Conservation (phyloP, 2,329 filamentous ascomycete species). For the Nannizziopsis arthrosporioides region DNA sequence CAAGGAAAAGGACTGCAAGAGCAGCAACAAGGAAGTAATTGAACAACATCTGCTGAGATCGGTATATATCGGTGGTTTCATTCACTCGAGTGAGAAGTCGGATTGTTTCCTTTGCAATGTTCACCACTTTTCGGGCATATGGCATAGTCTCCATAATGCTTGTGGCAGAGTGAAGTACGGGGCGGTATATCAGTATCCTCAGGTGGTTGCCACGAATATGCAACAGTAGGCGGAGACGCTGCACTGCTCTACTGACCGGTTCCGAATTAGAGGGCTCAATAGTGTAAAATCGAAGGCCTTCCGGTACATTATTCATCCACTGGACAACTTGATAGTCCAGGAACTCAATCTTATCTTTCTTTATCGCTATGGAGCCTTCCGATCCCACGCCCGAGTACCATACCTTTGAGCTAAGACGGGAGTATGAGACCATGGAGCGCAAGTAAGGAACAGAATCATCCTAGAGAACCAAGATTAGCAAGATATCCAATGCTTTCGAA, state of each 20-base stretch:
- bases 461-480: constrained; percentile 17
- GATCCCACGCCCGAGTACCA: constrained; percentile 69
- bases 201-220: constrained; percentile 84
- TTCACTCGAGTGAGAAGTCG: constrained; percentile 50
- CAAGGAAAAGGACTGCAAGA: constrained; percentile 52
- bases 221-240: constrained; percentile 68
- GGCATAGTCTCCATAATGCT: constrained; percentile 66
- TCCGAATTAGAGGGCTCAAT: constrained; percentile 39
- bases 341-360: constrained; percentile 62
- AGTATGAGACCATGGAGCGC: constrained; percentile 74
- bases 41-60: constrained; percentile 52
- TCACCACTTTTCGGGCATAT: constrained; percentile 58
- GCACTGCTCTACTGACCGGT: constrained; percentile 52
- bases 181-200: constrained; percentile 77
- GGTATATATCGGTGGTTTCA: constrained; percentile 52
- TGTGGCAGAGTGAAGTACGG: constrained; percentile 70
- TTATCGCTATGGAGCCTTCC: constrained; percentile 53
- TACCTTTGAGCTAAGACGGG: constrained; percentile 69
- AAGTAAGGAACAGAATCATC: constrained; percentile 53
- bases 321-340: constrained; percentile 74
- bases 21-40: constrained; percentile 57
- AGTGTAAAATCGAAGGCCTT: constrained; percentile 52
- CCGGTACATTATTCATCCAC: constrained; percentile 68
- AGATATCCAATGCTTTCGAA: neutral
- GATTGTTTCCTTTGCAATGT: constrained; percentile 55